Percentiles rank a stretch among this genome's conserved stretches.
Evolutionary conservation across 2,329 filamentous ascomycete species (phyloP).

Genomic region (Gremmenia infestans): DNA sequence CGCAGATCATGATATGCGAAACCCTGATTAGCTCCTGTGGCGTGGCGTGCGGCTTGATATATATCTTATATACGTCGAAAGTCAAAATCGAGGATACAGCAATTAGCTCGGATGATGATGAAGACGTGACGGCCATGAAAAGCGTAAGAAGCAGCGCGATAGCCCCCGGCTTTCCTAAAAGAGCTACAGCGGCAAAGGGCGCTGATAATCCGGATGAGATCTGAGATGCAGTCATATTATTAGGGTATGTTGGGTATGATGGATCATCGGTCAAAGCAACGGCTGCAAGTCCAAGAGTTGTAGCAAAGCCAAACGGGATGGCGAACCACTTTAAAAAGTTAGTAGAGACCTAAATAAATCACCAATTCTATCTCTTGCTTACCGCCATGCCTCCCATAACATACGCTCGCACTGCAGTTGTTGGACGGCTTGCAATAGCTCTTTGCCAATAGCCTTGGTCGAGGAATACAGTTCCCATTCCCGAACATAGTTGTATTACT

Average conservation of each 20-base stretch:
- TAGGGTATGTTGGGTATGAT: conserved; percentile 45
- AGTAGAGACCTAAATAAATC: conserved; percentile 30
- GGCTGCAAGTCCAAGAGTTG: conserved; percentile 44
- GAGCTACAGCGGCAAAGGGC: conserved; percentile 62
- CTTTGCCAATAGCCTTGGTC: conserved; percentile 30
- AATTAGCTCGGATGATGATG: conserved; percentile 74
- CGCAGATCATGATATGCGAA: conserved; percentile 48
- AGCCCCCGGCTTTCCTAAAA: conserved; percentile 67
- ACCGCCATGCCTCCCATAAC: conserved; percentile 38
- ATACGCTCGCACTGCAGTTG: conserved; percentile 47
- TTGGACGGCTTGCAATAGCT: conserved; percentile 43
- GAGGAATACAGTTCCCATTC: conserved; percentile 7
- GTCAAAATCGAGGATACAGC: conserved; percentile 81
- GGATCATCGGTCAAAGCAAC: conserved; percentile 43
- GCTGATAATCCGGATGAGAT: conserved; percentile 65
- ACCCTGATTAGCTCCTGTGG: conserved; percentile 46
- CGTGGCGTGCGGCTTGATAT: conserved; percentile 67
- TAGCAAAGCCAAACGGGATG: conserved; percentile 49
- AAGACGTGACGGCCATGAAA: conserved; percentile 77
- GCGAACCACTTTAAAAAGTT: conserved; percentile 38
- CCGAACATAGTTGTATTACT: conserved; percentile 7
- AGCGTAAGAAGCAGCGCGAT: conserved; percentile 62
- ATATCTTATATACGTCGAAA: conserved; percentile 80
- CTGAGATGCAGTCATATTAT: conserved; percentile 51
- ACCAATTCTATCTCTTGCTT: too few species aligned